Evolutionary conservation across 163 green algal species (phyloP), one percentile per base, ranked within the genome.

Genomic region (Botryococcus braunii): DNA sequence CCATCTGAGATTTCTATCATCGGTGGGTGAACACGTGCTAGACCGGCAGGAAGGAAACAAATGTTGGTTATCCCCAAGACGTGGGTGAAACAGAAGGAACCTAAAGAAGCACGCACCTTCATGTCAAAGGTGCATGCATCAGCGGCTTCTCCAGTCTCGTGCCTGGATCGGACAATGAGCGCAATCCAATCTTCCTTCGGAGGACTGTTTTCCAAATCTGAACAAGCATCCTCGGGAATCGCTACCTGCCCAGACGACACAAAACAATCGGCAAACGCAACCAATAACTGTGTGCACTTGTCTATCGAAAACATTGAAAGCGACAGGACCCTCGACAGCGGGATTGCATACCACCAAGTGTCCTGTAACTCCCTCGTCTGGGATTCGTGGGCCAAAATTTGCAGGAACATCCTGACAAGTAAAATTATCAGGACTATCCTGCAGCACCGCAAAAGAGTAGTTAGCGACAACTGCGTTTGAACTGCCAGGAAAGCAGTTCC

Each of bases 91-190:
- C 0, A 47, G n/a, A 49, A 2, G 11, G n/a, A 3, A 32, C 37
- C 21, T 70, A 36, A n/a, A 34, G 6, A 11, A 17, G 17, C 11
- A 34, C 75, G 3, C 50, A 89, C 88, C 86, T 95, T 95, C 57
- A 88, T 52, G 36, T 92, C 89, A 74, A 95, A 95, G 25, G 82
- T 94, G 78, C 89, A 95, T 62, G 85, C 82, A 0, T 69, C 72
- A n/a, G 81, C 50, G n/a, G 62, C 68, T 32, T 76, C 62, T 68
- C 89, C 79, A 17, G n/a, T n/a, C n/a, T n/a, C n/a, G n/a, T n/a
- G n/a, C n/a, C n/a, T n/a, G n/a, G 84, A 81, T 21, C 88, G 69
- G 1, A 69, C 62, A 17, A 95, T 88, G 11, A 95, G 75, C 0
- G 88, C 86, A 32, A 95, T 72, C 88, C 88, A 95, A 66, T 69